Evolutionary conservation across 192 early-diverging fungal genomes (phyloP).

Genomic region (Coemansia sp.): DNA sequence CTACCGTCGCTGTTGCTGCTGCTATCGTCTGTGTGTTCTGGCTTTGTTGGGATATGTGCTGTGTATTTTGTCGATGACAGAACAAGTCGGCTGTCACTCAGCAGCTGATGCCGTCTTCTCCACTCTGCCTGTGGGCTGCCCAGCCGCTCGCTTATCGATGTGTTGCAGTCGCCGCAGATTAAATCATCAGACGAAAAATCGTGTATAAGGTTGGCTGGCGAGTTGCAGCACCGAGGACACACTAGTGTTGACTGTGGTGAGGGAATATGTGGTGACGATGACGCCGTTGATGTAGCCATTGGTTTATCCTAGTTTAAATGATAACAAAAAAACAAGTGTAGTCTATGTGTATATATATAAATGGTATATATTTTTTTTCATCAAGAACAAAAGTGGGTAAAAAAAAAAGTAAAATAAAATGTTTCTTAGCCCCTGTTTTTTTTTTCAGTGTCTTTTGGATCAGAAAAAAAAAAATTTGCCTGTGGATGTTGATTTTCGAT

Average conservation of each 20-base stretch:
- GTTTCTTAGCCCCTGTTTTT: not conserved
- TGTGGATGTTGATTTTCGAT: not conserved
- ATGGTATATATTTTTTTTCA: not conserved
- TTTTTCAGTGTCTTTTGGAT: not conserved
- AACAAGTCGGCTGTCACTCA: not conserved
- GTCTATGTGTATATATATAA: not conserved
- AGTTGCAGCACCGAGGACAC: conserved; percentile 78
- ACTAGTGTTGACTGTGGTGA: conserved; percentile 36
- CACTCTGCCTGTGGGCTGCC: not conserved
- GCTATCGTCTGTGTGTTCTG: conserved; percentile 77
- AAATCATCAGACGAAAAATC: conserved; percentile 88
- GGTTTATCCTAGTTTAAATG: not conserved
- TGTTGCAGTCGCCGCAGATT: conserved; percentile 90
- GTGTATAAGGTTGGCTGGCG: conserved; percentile 84
- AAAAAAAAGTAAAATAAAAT: not conserved
- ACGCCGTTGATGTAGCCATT: not conserved
- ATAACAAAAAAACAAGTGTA: not conserved
- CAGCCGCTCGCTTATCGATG: conserved; percentile 83
- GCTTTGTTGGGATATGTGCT: not conserved
- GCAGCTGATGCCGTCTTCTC: conserved; percentile 22
- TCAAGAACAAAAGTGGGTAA: not conserved
- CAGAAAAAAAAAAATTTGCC: not conserved
- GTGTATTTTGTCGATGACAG: not conserved
- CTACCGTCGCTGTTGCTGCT: conserved; percentile 82
- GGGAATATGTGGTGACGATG: not conserved